These are phyloP conservation scores for Metrosideros polymorpha DNA, from an alignment of 441 rosid genomes.

Conservation along the genomic window DNA sequence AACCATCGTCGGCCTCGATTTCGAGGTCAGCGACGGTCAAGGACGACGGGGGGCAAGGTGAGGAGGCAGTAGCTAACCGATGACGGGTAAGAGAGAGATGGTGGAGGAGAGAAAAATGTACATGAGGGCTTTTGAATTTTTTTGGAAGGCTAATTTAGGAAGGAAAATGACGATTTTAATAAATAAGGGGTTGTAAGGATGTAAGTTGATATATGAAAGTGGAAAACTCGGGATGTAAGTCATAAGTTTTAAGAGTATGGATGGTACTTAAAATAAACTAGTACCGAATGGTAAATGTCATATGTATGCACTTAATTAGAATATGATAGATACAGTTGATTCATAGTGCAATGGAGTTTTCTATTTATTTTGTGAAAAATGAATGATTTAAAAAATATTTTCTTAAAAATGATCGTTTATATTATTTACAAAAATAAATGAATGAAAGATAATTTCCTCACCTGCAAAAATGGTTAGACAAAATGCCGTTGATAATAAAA, in stretches of 20 bases:
- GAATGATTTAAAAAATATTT: too few species aligned
- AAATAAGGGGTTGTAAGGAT: background rate
- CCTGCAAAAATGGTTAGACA: too few species aligned
- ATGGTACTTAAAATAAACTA: background rate
- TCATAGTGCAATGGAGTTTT: background rate
- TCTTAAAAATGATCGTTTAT: too few species aligned
- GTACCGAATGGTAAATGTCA: background rate
- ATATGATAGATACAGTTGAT: background rate
- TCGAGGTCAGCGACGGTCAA: background rate
- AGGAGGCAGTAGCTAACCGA: fast-evolving
- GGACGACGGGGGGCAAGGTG: background rate
- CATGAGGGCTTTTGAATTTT: too few species aligned
- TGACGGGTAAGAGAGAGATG: background rate
- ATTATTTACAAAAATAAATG: too few species aligned
- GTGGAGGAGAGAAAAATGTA: background rate
- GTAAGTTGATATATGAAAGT: too few species aligned
- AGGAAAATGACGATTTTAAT: background rate
- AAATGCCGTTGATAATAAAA: too few species aligned
- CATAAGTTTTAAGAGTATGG: background rate
- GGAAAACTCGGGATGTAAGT: background rate
- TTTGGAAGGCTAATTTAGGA: background rate
- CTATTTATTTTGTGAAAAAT: too few species aligned
- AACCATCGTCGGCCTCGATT: background rate
- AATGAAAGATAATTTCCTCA: too few species aligned
- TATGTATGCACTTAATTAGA: background rate